phyloP scores from a whole-genome alignment of 164 flowering plant species.

The Akebia trifoliata region DNA sequence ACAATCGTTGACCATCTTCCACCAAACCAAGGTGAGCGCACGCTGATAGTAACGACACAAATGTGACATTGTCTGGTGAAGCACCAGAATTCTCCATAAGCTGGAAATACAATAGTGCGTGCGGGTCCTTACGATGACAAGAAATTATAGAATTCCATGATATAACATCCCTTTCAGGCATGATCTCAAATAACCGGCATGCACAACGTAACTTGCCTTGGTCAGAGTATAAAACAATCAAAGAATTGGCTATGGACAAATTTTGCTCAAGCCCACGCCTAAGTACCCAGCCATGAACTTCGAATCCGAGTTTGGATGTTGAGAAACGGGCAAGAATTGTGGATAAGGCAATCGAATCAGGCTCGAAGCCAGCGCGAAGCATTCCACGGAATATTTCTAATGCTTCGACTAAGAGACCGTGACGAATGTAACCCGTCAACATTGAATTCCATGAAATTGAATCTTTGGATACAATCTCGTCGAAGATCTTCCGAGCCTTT shows the following conservation, averaged over 20 bases:
- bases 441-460: conserved; percentile 78
- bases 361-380: conserved; percentile 43
- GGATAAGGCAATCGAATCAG: conserved; percentile 60
- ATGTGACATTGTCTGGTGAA: conserved; percentile 61
- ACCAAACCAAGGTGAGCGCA: conserved; percentile 66
- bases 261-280: conserved; percentile 45
- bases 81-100: conserved; percentile 43
- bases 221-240: conserved; percentile 48
- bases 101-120: conserved; percentile 46
- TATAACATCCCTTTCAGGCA: conserved; percentile 61
- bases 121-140: conserved; percentile 35
- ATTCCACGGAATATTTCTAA: conserved; percentile 41
- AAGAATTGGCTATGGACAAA: conserved; percentile 57
- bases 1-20: conserved; percentile 51
- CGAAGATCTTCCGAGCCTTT: conserved; percentile 63
- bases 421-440: conserved; percentile 57
- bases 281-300: conserved; percentile 71
- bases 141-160: conserved; percentile 86
- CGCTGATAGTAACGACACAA: conserved; percentile 60
- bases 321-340: conserved; percentile 37
- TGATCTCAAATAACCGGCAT: conserved; percentile 43
- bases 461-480: conserved; percentile 43
- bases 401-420: conserved; percentile 51
- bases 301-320: conserved; percentile 28
- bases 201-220: conserved; percentile 30